These are phyloP conservation scores for Arthrinium puccinioides DNA, from an alignment of 2,329 filamentous ascomycete genomes.

Conservation along the genomic window DNA sequence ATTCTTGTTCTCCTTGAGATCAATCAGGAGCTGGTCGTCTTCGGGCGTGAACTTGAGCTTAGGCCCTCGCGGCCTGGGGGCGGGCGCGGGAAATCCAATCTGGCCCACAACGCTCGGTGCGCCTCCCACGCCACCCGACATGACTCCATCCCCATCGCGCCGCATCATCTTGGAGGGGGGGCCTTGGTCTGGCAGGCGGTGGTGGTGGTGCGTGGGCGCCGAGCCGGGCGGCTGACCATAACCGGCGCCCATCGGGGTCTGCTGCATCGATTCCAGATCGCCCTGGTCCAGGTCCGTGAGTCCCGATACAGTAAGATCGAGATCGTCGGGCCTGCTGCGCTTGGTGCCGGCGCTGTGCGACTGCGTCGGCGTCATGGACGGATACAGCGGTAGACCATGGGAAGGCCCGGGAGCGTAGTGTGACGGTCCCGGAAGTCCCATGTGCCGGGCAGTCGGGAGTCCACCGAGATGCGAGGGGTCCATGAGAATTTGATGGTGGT, in stretches of 20 bases:
- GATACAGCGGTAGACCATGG: slow-evolving; percentile 43
- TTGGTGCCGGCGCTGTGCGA: slow-evolving; percentile 34
- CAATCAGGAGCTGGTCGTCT: slow-evolving; percentile 80
- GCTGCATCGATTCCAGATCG: slow-evolving; percentile 49
- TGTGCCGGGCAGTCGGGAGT: slow-evolving; percentile 36
- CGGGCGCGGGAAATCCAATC: slow-evolving; percentile 79
- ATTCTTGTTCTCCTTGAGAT: slow-evolving; percentile 90
- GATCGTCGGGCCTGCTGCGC: slow-evolving; percentile 49
- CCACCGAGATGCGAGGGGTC: slow-evolving; percentile 48
- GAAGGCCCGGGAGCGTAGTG: slow-evolving; percentile 43
- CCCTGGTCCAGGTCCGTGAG: slow-evolving; percentile 46
- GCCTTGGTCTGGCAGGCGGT: slow-evolving; percentile 67
- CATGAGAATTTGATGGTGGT: slow-evolving; percentile 49
- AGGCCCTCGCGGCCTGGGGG: slow-evolving; percentile 71
- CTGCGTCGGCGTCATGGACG: slow-evolving; percentile 35
- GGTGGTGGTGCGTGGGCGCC: slow-evolving; percentile 67
- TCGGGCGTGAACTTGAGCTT: slow-evolving; percentile 93
- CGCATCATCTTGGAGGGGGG: slow-evolving; percentile 62
- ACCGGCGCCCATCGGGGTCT: slow-evolving; percentile 42
- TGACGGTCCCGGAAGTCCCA: slow-evolving; percentile 42
- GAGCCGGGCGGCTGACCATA: slow-evolving; percentile 39
- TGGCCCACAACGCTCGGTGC: slow-evolving; percentile 83
- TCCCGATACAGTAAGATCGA: slow-evolving; percentile 46
- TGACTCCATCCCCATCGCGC: slow-evolving; percentile 40
- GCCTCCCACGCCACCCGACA: slow-evolving; percentile 39